Base-by-base conservation (phyloP, 257 asterid genomes). In the Fraxinus quadrangulata region DNA sequence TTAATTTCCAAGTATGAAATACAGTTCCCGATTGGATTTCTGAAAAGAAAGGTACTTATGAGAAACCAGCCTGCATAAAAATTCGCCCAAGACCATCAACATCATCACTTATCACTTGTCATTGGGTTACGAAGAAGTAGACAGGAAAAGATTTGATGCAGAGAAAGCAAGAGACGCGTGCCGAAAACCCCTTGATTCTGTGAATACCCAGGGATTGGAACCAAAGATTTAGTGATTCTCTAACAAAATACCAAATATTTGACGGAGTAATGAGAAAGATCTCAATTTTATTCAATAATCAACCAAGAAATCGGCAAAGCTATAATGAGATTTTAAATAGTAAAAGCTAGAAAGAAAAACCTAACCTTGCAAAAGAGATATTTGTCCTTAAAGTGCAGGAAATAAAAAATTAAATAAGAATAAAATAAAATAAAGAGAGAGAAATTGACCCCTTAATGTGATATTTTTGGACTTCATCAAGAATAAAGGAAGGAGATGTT, bases 1-100 rank as follows among this genome's bases (percentile, higher is more conserved):
- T 67, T 31, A 49, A 39, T 71, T 68, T 56, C 13, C n/a, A 77
- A 71, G 14, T 30, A 13, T 19, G 37, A 26, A 45, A n/a, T 72
- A 75, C 6, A 59, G 56, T 54, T 54, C 12, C 24, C 69, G 26
- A 39, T 39, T 61, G 36, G 72, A 76, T 69, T 39, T 47, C 67
- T 49, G 8, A 69, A 63, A 56, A 61, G 33, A 21, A 21, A 9
- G 30, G 67, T 21, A 26, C 30, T 23, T 28, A 23, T 19, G 31
- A n/a, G 67, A 63, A 0, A 24, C 3, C 19, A 37, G 19, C 65
- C 59, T 37, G 21, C 40, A 19, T 13, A 67, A 17, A 24, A 74
- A 26, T 30, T 37, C 6, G 75, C 37, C 34, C 33, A 37, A 30
- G 51, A 54, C 42, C 70, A 71, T 67, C 30, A 40, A 14, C 17